Evolutionary conservation across 768 basidiomycete species (phyloP), one percentile per base, ranked within the genome.

Genomic region (Suillus cothurnatus): DNA sequence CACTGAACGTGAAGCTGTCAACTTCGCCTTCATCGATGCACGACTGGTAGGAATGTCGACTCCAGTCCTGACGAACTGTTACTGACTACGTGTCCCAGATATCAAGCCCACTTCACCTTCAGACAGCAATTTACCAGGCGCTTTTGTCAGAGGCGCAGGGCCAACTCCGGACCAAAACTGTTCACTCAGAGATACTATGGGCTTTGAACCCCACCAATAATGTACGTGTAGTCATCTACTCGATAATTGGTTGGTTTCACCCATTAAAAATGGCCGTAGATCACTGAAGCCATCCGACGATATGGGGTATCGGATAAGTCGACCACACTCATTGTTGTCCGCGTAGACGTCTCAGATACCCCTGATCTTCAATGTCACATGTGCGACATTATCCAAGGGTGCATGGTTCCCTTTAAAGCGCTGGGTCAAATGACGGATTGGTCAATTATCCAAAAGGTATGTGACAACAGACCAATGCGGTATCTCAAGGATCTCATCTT

Each of bases 131-230:
- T 14, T 83, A 90, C 62, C 92, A 94, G 70, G 90, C 94, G 1
- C 80, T 94, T n/a, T 78, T 95, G 14, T 86, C 94, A 0, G 81
- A 85, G 34, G 74, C 84, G 3, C 84, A 89, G 49, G 81, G 80
- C 26, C 71, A 79, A 1, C 80, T 97, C 64, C 83, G 90, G 56
- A 95, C 96, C 1, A 93, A 91, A 78, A 94, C 94, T 1, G 78
- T 95, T 0, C 95, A 98, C 73, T 94, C 94, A 0, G 96, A 99
- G 76, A 84, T 98, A 60, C 81, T 98, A n/a, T 95, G 91, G 83
- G 79, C 86, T 26, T 80, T 98, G 57, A 94, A 92, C 68, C 94
- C 95, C 2, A 93, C 88, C 6, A 92, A 93, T 68, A 97, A 96
- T 73, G 94, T 93, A 62, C 57, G 82, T 70, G 21, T 31, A 14